Evolutionary conservation across 2,329 filamentous ascomycete genomes (phyloP).

Genomic region (Penicillium crustosum): DNA sequence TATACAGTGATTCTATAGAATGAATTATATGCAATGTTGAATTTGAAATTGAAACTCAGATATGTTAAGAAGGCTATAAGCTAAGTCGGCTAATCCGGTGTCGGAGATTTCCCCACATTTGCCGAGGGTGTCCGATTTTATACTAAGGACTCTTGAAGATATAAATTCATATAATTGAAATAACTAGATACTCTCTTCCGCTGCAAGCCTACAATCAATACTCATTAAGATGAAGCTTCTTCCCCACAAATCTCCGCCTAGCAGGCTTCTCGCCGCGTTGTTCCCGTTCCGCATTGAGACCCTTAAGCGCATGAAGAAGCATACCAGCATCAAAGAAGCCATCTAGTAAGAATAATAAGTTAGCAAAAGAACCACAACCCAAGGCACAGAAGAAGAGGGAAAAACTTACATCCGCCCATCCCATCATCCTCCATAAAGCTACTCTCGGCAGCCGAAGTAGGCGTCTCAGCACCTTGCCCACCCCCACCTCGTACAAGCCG

Average conservation of each 20-base stretch:
- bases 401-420: constrained; percentile 82
- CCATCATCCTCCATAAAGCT: constrained; percentile 77
- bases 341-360: constrained; percentile 55
- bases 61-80: constrained; percentile 12
- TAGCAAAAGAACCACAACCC: constrained; percentile 3
- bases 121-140: constrained; percentile 1
- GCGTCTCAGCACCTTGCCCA: constrained; percentile 56
- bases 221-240: constrained; percentile 50
- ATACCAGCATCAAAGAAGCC: constrained; percentile 98
- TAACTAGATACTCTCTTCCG: neutral
- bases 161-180: neutral
- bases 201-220: constrained; percentile 32
- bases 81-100: constrained; percentile 21
- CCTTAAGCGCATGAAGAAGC: constrained; percentile 83
- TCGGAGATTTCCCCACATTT: constrained; percentile 22
- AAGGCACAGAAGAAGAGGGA: neutral
- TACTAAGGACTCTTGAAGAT: neutral
- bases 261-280: constrained; percentile 38
- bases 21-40: neutral
- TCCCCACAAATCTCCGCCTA: constrained; percentile 46
- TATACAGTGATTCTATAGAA: neutral
- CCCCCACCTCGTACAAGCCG: constrained; percentile 63
- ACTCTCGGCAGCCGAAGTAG: constrained; percentile 68
- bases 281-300: constrained; percentile 42
- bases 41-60: neutral